Base-by-base conservation (phyloP, 164 flowering plant genomes). In the Stephania japonica region DNA sequence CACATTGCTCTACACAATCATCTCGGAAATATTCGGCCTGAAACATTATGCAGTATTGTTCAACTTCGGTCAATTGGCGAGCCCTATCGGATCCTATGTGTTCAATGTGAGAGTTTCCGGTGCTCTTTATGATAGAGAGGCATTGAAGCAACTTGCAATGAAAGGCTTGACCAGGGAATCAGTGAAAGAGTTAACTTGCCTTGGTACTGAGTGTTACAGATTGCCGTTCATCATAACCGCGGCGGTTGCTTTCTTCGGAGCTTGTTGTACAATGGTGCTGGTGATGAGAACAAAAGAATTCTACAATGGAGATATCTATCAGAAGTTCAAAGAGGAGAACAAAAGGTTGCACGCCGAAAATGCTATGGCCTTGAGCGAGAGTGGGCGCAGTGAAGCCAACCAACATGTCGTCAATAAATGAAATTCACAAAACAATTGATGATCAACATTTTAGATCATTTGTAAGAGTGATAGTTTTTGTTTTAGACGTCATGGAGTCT, bases 11-110 rank as follows among this genome's bases (percentile, higher is more conserved):
- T 83, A 79, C 63, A 81, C 84, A 5, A 83, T 88, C 67, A 85
- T 86, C 10, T 88, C 89, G 0, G 91, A 86, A 75, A 84, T 88
- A 9, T 88, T 85, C 44, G 91, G 91, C 0, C 84, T 88, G 6
- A 86, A 88, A 71, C 81, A 86, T 76, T 88, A 84, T 78, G 82
- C 86, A 0, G 86, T 89, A 5, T 70, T 88, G 77, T 86, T 86
- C 84, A 86, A 88, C 49, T 82, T 83, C 32, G 91, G 87, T 11
- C 85, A 82, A 71, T 12, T 85, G 73, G 84, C 86, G 3, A 84
- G 83, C 53, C 91, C 91, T 1, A 78, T 88, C 6, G 89, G 89
- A 3, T 85, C 91, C 1, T 88, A 82, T 70, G 71, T 88, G 11
- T 75, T 86, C 11, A 86, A 84, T 56, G 90, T 86, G 47, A 80